phyloP scores from a whole-genome alignment of 768 basidiomycete genomes.

The Boletus subparvulus region DNA sequence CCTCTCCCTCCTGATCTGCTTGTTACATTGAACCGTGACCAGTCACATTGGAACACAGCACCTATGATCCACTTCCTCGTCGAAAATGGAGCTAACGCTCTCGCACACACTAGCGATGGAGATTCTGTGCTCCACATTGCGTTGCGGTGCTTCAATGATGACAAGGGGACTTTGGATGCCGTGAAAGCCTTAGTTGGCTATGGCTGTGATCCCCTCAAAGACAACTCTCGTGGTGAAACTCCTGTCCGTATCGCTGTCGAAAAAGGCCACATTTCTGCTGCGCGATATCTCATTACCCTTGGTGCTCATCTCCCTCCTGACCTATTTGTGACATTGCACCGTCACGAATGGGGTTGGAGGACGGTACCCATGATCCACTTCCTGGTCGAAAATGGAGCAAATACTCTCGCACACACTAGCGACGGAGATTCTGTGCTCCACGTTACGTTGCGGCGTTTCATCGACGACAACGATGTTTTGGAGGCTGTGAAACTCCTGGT shows the following conservation, averaged over 20 bases:
- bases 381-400: not conserved
- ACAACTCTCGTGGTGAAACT: not conserved
- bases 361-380: not conserved
- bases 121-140: too few relatives aligned
- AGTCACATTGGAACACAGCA: too few relatives aligned
- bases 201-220: not conserved
- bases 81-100: too few relatives aligned
- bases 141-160: too few relatives aligned
- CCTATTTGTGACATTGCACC: not conserved
- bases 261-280: not conserved
- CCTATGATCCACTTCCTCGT: too few relatives aligned
- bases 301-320: not conserved
- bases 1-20: not conserved
- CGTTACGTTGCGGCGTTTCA: not conserved
- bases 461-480: not conserved
- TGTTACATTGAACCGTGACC: too few relatives aligned
- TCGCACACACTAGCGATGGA: too few relatives aligned
- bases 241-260: too few relatives aligned
- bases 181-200: not conserved
- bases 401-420: not conserved
- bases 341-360: fast-evolving
- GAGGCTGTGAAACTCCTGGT: not conserved
- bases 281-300: not conserved
- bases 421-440: not conserved
- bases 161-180: too few relatives aligned